Conservation (phyloP, 371 early-diverging fungal genomes). For the Umbelopsis sp. region DNA sequence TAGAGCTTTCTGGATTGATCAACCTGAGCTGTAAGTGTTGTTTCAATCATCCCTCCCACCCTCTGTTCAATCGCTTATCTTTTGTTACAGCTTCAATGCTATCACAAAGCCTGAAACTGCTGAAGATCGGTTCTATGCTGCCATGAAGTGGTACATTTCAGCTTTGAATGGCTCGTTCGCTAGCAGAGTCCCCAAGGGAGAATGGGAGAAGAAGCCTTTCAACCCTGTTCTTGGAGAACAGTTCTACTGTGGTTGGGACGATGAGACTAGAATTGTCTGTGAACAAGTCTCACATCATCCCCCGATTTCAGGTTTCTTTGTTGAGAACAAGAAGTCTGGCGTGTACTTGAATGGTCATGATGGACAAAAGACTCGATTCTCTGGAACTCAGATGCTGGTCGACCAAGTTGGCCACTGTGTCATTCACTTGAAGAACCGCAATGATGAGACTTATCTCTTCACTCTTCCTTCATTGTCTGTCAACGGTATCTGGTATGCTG, state of each 20-base stretch:
- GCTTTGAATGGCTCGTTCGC: slow-evolving; percentile 76
- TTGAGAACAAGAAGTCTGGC: slow-evolving; percentile 73
- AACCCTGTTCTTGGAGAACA: slow-evolving; percentile 89
- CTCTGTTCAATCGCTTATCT: neutral
- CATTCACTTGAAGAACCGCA: slow-evolving; percentile 52
- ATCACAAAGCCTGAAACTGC: slow-evolving; percentile 61
- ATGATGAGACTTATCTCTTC: slow-evolving; percentile 72
- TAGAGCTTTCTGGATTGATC: slow-evolving; percentile 54
- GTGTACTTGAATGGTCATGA: slow-evolving; percentile 76
- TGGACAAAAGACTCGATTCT: slow-evolving; percentile 83
- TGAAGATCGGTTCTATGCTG: slow-evolving; percentile 75
- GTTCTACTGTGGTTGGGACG: slow-evolving; percentile 74
- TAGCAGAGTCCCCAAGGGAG: slow-evolving; percentile 68
- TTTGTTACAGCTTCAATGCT: slow-evolving; percentile 45
- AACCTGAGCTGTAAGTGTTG: slow-evolving; percentile 33
- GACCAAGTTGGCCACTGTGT: slow-evolving; percentile 78
- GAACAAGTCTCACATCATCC: slow-evolving; percentile 86
- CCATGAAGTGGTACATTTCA: slow-evolving; percentile 78
- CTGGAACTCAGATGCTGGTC: slow-evolving; percentile 76
- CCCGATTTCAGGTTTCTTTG: slow-evolving; percentile 71
- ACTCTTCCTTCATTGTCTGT: slow-evolving; percentile 78
- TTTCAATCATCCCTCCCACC: neutral
- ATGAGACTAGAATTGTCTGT: slow-evolving; percentile 65
- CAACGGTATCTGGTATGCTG: slow-evolving; percentile 80
- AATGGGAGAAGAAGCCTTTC: slow-evolving; percentile 86